These are phyloP conservation scores for Bryoglossum gracile DNA, from an alignment of 495 filamentous ascomycete species.

Conservation along the genomic window DNA sequence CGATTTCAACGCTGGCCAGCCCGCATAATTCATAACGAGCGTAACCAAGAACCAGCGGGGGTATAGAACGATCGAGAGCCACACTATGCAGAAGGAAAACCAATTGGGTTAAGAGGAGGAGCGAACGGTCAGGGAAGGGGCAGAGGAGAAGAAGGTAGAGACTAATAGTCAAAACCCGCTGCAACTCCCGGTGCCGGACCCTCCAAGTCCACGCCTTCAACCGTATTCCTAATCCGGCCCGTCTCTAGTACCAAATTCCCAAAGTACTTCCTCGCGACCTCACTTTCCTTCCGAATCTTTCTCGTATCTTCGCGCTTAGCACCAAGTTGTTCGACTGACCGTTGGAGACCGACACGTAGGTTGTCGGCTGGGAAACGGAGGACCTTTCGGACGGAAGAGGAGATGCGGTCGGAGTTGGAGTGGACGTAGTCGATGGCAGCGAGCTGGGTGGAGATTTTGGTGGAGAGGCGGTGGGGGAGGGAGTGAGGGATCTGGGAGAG, in stretches of 20 bases:
- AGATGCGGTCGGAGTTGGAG: constrained; percentile 75
- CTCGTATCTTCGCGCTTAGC: constrained; percentile 69
- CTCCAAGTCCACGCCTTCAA: constrained; percentile 41
- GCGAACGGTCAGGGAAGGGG: not conserved
- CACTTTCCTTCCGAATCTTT: constrained; percentile 67
- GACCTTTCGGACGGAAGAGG: constrained; percentile 74
- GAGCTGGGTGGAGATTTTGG: constrained; percentile 75
- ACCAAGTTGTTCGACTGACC: constrained; percentile 74
- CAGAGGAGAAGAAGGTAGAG: not conserved
- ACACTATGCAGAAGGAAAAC: too few relatives aligned
- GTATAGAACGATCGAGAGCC: not conserved
- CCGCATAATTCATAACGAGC: too few relatives aligned
- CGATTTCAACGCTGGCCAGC: too few relatives aligned
- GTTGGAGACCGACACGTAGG: constrained; percentile 69
- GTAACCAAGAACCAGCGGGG: too few relatives aligned
- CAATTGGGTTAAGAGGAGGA: not conserved
- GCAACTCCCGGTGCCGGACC: constrained; percentile 24
- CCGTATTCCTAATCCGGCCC: constrained; percentile 58
- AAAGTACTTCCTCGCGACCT: constrained; percentile 79
- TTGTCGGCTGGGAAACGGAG: constrained; percentile 78
- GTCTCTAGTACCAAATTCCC: constrained; percentile 74
- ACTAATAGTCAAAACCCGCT: constrained; percentile 12
- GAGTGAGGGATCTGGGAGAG: constrained; percentile 80
- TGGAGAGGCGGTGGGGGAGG: constrained; percentile 76
- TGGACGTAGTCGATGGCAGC: constrained; percentile 85